A percentile compares a stretch with the other conserved stretches of the same genome.
These are phyloP conservation scores for Mollisiaceae sp. DNA, from an alignment of 2,329 filamentous ascomycete genomes.

Conservation along the genomic window DNA sequence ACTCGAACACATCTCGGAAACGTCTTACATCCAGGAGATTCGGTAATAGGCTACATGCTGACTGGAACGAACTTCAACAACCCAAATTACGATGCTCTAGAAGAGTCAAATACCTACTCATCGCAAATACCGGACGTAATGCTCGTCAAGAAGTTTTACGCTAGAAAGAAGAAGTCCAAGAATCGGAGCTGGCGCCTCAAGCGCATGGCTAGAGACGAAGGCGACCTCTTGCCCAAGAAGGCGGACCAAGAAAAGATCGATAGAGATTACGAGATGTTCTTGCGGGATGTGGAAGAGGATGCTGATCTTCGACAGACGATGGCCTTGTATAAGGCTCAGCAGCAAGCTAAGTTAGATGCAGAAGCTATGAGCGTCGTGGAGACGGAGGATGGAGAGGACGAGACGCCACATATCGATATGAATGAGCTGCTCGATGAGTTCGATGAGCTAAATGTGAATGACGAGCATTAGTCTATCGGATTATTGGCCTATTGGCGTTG, in stretches of 20 bases:
- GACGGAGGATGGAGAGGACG: constrained; percentile 66
- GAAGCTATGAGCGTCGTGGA: constrained; percentile 73
- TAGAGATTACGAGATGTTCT: constrained; percentile 94
- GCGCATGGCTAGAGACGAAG: constrained; percentile 90
- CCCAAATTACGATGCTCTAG: constrained; percentile 79
- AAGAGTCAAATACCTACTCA: constrained; percentile 75
- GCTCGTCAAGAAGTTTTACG: constrained; percentile 96
- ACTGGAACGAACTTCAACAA: constrained; percentile 94
- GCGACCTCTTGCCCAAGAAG: constrained; percentile 84
- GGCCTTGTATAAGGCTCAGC: constrained; percentile 77
- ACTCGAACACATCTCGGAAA: constrained; percentile 88
- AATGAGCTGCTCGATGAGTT: constrained; percentile 89
- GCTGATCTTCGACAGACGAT: constrained; percentile 83
- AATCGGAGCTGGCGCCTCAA: constrained; percentile 91
- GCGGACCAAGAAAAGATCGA: constrained; percentile 88
- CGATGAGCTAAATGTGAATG: constrained; percentile 76
- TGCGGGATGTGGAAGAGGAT: constrained; percentile 96
- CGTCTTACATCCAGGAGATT: constrained; percentile 86
- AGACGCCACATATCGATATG: constrained; percentile 74
- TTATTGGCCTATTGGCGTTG: constrained; percentile 3
- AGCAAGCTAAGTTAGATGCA: constrained; percentile 53
- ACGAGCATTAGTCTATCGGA: constrained; percentile 24
- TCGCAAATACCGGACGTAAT: constrained; percentile 88
- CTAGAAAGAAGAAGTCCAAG: constrained; percentile 81
- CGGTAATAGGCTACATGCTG: constrained; percentile 92